Evolutionary conservation across 768 basidiomycete genomes (phyloP).

Genomic region (Pluteus cervinus): DNA sequence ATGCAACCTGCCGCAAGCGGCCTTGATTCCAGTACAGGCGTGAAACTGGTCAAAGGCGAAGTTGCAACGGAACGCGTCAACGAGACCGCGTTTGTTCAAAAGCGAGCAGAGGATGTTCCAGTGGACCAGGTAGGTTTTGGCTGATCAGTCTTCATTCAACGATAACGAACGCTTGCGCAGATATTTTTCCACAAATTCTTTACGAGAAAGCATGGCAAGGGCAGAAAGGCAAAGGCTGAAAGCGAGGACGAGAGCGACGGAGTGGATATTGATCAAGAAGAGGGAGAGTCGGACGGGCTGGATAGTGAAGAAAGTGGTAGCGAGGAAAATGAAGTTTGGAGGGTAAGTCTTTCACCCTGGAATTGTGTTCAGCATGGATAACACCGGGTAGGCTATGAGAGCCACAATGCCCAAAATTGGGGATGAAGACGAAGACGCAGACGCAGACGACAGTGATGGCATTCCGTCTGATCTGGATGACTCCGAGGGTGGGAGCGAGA

Average conservation of each 20-base stretch:
- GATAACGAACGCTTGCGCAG: too few species aligned
- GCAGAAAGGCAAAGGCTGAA: slow-evolving; percentile 36
- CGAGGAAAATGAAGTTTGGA: slow-evolving; percentile 71
- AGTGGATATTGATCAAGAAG: slow-evolving; percentile 30
- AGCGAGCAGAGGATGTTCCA: slow-evolving; percentile 64
- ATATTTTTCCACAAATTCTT: slow-evolving; percentile 93
- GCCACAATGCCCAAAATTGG: slow-evolving; percentile 65
- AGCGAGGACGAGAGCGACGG: slow-evolving; percentile 25
- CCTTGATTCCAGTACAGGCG: slow-evolving; percentile 54
- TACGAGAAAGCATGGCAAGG: slow-evolving; percentile 56
- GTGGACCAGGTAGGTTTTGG: slow-evolving; percentile 68
- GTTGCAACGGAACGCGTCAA: slow-evolving; percentile 52
- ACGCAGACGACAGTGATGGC: slow-evolving; percentile 33
- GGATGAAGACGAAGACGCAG: slow-evolving; percentile 40
- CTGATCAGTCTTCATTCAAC: background rate
- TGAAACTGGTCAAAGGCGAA: slow-evolving; percentile 67
- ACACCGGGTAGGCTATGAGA: slow-evolving; percentile 70
- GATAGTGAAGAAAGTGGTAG: slow-evolving; percentile 32
- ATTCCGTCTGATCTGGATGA: slow-evolving; percentile 17
- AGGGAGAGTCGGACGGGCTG: slow-evolving; percentile 32
- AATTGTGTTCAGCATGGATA: background rate
- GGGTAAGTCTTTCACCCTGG: slow-evolving; percentile 40
- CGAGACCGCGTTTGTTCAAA: slow-evolving; percentile 68
- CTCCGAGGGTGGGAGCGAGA: slow-evolving; percentile 17
- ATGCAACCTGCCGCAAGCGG: slow-evolving; percentile 90